Evolutionary conservation across 257 asterid species (phyloP).

Genomic region (Mitragyna speciosa): DNA sequence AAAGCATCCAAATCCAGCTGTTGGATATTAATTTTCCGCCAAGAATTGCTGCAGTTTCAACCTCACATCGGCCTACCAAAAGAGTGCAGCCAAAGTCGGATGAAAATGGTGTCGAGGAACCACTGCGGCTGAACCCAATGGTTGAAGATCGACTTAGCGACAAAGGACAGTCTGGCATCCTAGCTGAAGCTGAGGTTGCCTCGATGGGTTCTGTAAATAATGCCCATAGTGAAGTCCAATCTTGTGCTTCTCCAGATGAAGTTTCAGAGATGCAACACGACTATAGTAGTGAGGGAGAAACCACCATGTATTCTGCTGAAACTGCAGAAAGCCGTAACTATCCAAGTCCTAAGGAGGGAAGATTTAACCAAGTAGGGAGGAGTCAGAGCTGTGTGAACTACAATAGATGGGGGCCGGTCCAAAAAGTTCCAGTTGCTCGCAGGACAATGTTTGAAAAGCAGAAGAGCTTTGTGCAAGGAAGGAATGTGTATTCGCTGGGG

Average conservation of each 20-base stretch:
- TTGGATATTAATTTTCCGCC: slow-evolving; percentile 92
- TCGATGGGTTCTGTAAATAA: slow-evolving; percentile 88
- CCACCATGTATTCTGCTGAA: slow-evolving; percentile 98
- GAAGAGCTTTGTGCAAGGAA: slow-evolving; percentile 58
- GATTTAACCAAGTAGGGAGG: slow-evolving; percentile 65
- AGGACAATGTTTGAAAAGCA: slow-evolving; percentile 65
- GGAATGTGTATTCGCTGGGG: slow-evolving; percentile 83
- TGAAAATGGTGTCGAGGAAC: slow-evolving; percentile 38
- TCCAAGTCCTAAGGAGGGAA: slow-evolving; percentile 70
- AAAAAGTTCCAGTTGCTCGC: slow-evolving; percentile 52
- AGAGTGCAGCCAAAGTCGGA: slow-evolving; percentile 37
- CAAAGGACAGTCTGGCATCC: slow-evolving; percentile 32
- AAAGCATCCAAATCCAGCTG: slow-evolving; percentile 62
- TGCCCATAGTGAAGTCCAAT: slow-evolving; percentile 62
- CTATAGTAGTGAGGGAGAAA: slow-evolving; percentile 92
- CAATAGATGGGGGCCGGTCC: slow-evolving; percentile 74
- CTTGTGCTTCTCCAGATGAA: slow-evolving; percentile 57
- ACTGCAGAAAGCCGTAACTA: slow-evolving; percentile 92
- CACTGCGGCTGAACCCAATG: slow-evolving; percentile 19
- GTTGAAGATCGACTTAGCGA: slow-evolving; percentile 32
- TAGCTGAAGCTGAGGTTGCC: slow-evolving; percentile 52
- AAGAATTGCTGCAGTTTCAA: slow-evolving; percentile 40
- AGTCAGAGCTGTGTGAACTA: slow-evolving; percentile 91
- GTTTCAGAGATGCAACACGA: slow-evolving; percentile 46
- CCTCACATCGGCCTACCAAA: slow-evolving; percentile 41